A percentile compares a stretch with the other conserved stretches of the same genome.
phyloP scores from a whole-genome alignment of 2,329 filamentous ascomycete genomes.

The Pseudopithomyces chartarum region DNA sequence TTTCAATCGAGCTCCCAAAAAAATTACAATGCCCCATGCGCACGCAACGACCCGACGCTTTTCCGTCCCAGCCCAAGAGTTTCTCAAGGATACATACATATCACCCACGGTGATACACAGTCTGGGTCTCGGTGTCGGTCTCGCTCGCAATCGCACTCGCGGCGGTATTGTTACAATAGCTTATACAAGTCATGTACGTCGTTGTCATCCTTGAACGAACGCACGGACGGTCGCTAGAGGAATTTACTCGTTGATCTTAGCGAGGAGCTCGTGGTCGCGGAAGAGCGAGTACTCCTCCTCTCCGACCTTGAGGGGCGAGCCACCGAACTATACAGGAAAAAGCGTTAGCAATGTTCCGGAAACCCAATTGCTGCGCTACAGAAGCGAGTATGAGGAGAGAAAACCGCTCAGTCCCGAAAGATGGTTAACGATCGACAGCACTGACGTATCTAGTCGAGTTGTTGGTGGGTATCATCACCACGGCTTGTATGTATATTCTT shows the following conservation, averaged over 20 bases:
- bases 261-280: slow-evolving; percentile 97
- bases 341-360: neutral
- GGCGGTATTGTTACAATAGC: too few relatives aligned
- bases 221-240: slow-evolving; percentile 2
- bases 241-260: slow-evolving; percentile 95
- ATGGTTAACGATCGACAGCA: slow-evolving; percentile 99
- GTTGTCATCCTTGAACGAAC: too few relatives aligned
- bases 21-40: slow-evolving; percentile 34
- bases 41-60: slow-evolving; percentile 31
- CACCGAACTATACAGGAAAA: slow-evolving; percentile 71
- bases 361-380: neutral
- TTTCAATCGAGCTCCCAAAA: neutral
- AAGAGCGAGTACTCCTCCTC: slow-evolving; percentile 96
- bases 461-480: slow-evolving; percentile 88
- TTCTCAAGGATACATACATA: too few relatives aligned
- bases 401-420: slow-evolving; percentile 92
- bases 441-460: slow-evolving; percentile 93
- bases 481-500: slow-evolving; percentile 3
- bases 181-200: too few relatives aligned
- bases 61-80: too few relatives aligned
- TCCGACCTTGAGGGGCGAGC: slow-evolving; percentile 93
- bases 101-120: too few relatives aligned
- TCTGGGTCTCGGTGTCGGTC: too few relatives aligned
- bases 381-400: slow-evolving; percentile 13
- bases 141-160: too few relatives aligned